Percentiles rank a stretch among this genome's conserved stretches.
Conservation (phyloP, 208 protist species). For the Strigomonas culicis region DNA sequence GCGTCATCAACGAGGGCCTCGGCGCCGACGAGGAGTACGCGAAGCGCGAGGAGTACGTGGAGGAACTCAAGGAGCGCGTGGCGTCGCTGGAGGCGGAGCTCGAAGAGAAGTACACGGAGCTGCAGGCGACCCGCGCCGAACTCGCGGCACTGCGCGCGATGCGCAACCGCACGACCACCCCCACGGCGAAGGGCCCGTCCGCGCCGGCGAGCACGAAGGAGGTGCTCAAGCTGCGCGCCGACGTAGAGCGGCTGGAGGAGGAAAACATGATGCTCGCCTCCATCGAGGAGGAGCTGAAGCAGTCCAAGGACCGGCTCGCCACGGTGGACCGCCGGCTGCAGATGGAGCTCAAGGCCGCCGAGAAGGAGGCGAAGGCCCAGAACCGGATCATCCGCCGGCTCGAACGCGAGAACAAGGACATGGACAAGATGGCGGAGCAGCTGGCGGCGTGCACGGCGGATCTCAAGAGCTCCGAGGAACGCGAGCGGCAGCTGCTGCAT, state of each 20-base stretch:
- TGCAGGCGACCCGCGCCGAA: slow-evolving; percentile 8
- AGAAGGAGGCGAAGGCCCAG: slow-evolving; percentile 17
- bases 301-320: not conserved
- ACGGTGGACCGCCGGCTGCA: not conserved
- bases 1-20: slow-evolving; percentile 30
- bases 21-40: slow-evolving; percentile 19
- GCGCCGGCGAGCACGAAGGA: slow-evolving; percentile 17
- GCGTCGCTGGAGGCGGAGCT: not conserved
- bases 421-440: slow-evolving; percentile 18
- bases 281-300: slow-evolving; percentile 11
- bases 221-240: slow-evolving; percentile 5
- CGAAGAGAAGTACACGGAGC: slow-evolving; percentile 11
- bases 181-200: not conserved
- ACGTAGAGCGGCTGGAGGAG: slow-evolving; percentile 13
- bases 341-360: slow-evolving; percentile 12
- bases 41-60: slow-evolving; percentile 34
- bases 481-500: slow-evolving; percentile 8
- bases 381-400: slow-evolving; percentile 12
- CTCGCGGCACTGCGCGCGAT: not conserved
- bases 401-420: slow-evolving; percentile 13
- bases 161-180: not conserved
- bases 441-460: not conserved
- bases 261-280: slow-evolving; percentile 10
- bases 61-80: slow-evolving; percentile 42
- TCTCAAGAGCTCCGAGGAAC: not conserved